Evolutionary conservation across 2,329 filamentous ascomycete genomes (phyloP), one percentile per base, ranked within the genome.

Genomic region (Verticillium nubilum): DNA sequence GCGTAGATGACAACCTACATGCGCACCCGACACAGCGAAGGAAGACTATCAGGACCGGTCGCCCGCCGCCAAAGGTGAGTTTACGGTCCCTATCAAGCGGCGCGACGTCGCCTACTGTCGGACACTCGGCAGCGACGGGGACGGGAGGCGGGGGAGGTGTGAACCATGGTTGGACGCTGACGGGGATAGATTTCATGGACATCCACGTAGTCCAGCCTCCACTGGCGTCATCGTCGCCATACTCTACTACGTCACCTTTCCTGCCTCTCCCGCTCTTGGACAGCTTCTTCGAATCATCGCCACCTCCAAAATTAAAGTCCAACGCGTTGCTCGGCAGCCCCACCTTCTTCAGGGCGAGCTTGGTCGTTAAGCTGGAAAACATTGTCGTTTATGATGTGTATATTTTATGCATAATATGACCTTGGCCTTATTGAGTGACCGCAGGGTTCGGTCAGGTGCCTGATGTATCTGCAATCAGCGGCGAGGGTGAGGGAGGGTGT

Each of bases 291-390:
- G 72, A 67, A 58, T 71, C 69, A 53, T 67, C 67, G 52, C 61
- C 60, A 23, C 60, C 64, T 35, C 68, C 63, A 29, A 76, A 72
- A 57, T 70, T 67, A 61, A 78, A 73, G 69, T 80, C 73, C 59
- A 86, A 72, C 54, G 77, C 70, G 64, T 85, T 74, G 70, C 75
- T 79, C 42, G 80, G 76, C 58, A 86, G 69, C 67, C 84, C 83
- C 56, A 78, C 78, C 68, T 83, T 85, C 64, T 77, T 82, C 65
- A 86, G 75, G 62, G 83, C 84, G 63, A 86, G 72, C 70, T 86
- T 86, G 53, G 83, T 82, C 17, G 79, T 78, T 59, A 86, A 72
- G 63, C 75, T 80, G 66, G 79, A 78, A 67, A 86, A 78, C 83
- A 86, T 86, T 58, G 67, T 58, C 17, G 42, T 61, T 60, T 56